Evolutionary conservation across 1,284 basidiomycete genomes (phyloP).

Genomic region (Ustilago hordei): DNA sequence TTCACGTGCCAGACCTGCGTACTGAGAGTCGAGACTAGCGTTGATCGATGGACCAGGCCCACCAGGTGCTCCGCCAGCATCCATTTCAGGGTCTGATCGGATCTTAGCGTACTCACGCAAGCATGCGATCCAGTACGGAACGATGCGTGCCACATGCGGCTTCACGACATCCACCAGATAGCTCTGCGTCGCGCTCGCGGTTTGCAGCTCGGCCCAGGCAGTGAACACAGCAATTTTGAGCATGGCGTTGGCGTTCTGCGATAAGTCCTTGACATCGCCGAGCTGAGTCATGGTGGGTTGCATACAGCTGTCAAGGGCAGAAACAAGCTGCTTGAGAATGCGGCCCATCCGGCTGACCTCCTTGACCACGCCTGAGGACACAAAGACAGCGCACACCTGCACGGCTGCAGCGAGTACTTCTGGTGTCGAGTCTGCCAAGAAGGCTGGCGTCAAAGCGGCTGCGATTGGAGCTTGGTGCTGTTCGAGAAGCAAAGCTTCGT

Average conservation of each 20-base stretch:
- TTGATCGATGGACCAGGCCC: constrained; percentile 70
- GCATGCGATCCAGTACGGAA: constrained; percentile 87
- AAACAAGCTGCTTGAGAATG: constrained; percentile 83
- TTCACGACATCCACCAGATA: constrained; percentile 86
- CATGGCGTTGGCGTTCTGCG: constrained; percentile 95
- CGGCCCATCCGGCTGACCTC: constrained; percentile 91
- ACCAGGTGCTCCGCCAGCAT: constrained; percentile 70
- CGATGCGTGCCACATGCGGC: constrained; percentile 81
- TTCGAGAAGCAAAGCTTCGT: constrained; percentile 89
- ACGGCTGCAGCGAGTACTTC: constrained; percentile 93
- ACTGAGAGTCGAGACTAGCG: constrained; percentile 78
- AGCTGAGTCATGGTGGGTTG: constrained; percentile 85
- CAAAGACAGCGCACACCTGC: constrained; percentile 92
- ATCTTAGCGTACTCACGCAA: constrained; percentile 92
- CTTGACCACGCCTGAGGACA: constrained; percentile 93
- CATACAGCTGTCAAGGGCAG: constrained; percentile 79
- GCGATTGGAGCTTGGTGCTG: constrained; percentile 99
- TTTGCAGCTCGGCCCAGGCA: constrained; percentile 94
- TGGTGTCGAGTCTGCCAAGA: constrained; percentile 91
- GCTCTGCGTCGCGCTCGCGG: constrained; percentile 79
- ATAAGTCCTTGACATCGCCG: constrained; percentile 86
- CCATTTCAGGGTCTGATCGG: constrained; percentile 79
- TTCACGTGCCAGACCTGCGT: constrained; percentile 87
- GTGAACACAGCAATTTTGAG: constrained; percentile 90
- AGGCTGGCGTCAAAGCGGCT: constrained; percentile 96